Conservation (phyloP, 2,329 filamentous ascomycete species). For the Cladosporium sphaerospermum region DNA sequence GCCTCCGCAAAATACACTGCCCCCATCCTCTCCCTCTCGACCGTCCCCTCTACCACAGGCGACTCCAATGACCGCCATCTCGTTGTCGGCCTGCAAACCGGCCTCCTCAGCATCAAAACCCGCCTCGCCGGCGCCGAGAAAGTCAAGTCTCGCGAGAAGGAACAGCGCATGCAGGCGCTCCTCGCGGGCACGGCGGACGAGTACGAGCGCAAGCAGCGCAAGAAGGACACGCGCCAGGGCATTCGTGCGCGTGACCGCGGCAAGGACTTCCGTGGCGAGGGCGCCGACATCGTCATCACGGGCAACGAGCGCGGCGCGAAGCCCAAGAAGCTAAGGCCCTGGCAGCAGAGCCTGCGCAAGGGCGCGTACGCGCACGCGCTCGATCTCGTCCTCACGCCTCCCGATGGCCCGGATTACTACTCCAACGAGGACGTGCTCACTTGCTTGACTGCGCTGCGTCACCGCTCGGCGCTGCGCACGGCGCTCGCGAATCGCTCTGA, state of each 20-base stretch:
- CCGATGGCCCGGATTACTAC: conserved; percentile 17
- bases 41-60: conserved; percentile 59
- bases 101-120: conserved; percentile 83
- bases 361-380: conserved; percentile 72
- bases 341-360: conserved; percentile 76
- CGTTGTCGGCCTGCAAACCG: conserved; percentile 89
- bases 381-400: conserved; percentile 60
- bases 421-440: conserved; percentile 53
- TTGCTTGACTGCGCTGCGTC: conserved; percentile 74
- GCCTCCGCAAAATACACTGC: conserved; percentile 88
- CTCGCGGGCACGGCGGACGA: conserved; percentile 70
- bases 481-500: conserved; percentile 79
- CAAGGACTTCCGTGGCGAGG: conserved; percentile 77
- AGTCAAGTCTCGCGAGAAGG: conserved; percentile 64
- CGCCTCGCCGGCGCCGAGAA: conserved; percentile 81
- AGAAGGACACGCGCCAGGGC: conserved; percentile 53
- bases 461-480: conserved; percentile 76
- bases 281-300: conserved; percentile 82
- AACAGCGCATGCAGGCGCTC: conserved; percentile 78
- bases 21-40: conserved; percentile 76
- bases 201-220: conserved; percentile 65
- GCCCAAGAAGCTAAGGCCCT: conserved; percentile 60
- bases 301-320: conserved; percentile 57
- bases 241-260: conserved; percentile 56
- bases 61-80: conserved; percentile 82